A percentile compares a stretch with the other conserved stretches of the same genome.
These are phyloP conservation scores for Blastobotrys buckinghamii DNA, from an alignment of 1,139 yeast species.

Conservation along the genomic window DNA sequence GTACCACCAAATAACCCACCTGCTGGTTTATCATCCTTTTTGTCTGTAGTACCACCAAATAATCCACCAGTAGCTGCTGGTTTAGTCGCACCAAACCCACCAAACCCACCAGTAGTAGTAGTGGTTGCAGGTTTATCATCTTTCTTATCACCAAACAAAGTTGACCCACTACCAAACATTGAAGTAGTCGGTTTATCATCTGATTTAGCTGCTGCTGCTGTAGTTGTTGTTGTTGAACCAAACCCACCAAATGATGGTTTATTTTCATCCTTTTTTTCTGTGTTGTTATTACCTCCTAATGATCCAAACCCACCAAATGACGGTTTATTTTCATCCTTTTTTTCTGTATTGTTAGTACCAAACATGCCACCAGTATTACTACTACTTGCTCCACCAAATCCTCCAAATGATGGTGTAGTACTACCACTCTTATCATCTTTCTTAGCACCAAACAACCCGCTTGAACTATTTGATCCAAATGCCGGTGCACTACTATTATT, in stretches of 20 bases:
- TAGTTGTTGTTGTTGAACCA: too few species aligned
- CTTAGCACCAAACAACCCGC: slow-evolving; percentile 7
- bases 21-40: slow-evolving; percentile 12
- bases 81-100: slow-evolving; percentile 6
- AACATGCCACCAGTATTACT: slow-evolving; percentile 23
- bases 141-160: neutral
- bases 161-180: neutral
- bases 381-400: slow-evolving; percentile 16
- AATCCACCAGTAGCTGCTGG: slow-evolving; percentile 7
- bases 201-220: neutral
- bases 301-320: slow-evolving; percentile 24
- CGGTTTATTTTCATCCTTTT: slow-evolving; percentile 22
- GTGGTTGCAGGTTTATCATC: too few species aligned
- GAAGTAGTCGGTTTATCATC: slow-evolving; percentile 4
- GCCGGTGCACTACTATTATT: slow-evolving; percentile 9
- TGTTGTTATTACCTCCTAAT: slow-evolving; percentile 8
- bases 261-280: slow-evolving; percentile 11
- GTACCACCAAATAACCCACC: neutral
- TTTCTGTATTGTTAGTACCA: slow-evolving; percentile 13
- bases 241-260: slow-evolving; percentile 9
- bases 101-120: neutral
- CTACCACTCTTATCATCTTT: slow-evolving; percentile 12
- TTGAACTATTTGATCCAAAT: slow-evolving; percentile 1
- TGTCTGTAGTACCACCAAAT: slow-evolving; percentile 10
- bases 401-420: slow-evolving; percentile 27